A percentile compares a stretch with the other conserved stretches of the same genome.
Evolutionary conservation across 208 protist species (phyloP).

Genomic region (Angomonas deanei): DNA sequence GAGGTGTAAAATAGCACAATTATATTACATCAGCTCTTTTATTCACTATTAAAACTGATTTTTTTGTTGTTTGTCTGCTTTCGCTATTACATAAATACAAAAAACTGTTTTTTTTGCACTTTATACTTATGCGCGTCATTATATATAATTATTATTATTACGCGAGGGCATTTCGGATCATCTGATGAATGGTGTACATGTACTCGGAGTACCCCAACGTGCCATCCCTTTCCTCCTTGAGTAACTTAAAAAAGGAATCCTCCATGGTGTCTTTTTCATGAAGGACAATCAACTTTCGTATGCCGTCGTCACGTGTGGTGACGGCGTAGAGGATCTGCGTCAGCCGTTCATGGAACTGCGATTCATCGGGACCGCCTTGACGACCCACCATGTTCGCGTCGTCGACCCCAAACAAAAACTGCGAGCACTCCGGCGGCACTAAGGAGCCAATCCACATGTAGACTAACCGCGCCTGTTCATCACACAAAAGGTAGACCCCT

Average conservation of each 20-base stretch:
- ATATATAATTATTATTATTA: neutral
- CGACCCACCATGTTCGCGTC: slow-evolving; percentile 48
- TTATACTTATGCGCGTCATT: too few species aligned
- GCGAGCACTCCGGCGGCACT: slow-evolving; percentile 39
- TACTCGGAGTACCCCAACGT: slow-evolving; percentile 63
- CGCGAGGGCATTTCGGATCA: slow-evolving; percentile 33
- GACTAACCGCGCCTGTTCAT: slow-evolving; percentile 71
- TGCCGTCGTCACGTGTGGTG: slow-evolving; percentile 63
- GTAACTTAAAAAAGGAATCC: slow-evolving; percentile 73
- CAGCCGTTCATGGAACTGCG: slow-evolving; percentile 63
- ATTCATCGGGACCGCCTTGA: slow-evolving; percentile 34
- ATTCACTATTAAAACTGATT: neutral
- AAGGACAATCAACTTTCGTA: slow-evolving; percentile 73
- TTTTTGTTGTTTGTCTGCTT: slow-evolving; percentile 1
- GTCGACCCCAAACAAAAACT: slow-evolving; percentile 49
- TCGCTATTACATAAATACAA: too few species aligned
- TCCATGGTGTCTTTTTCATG: slow-evolving; percentile 71
- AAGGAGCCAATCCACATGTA: slow-evolving; percentile 82
- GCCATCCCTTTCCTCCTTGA: slow-evolving; percentile 62
- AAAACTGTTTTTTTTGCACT: too few species aligned
- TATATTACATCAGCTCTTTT: neutral
- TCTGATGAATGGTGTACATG: slow-evolving; percentile 58
- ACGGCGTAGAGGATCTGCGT: slow-evolving; percentile 65
- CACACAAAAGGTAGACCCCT: slow-evolving; percentile 81
- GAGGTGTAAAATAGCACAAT: neutral